phyloP scores from a whole-genome alignment of 2,329 filamentous ascomycete species.

The Chaetomiaceae sp. region DNA sequence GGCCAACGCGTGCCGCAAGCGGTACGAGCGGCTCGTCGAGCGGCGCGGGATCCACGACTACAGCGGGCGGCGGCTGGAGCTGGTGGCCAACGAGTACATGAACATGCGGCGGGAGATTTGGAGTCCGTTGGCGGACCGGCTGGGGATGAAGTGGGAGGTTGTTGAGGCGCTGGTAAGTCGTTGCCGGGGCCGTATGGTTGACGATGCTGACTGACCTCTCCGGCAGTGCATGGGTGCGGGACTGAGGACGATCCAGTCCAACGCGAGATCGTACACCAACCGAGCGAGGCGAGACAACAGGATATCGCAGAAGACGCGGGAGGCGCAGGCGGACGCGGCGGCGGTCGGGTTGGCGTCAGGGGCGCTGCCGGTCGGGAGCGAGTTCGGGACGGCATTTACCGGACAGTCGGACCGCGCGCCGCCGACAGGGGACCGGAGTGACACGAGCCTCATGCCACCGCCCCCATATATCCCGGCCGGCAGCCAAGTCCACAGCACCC shows the following conservation, averaged over 20 bases:
- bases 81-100: constrained; percentile 25
- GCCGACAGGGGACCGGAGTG: not conserved
- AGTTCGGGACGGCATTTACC: constrained; percentile 4
- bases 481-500: not conserved
- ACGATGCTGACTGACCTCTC: not conserved
- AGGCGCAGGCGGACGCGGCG: not conserved
- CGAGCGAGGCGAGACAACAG: constrained; percentile 18
- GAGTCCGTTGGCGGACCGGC: constrained; percentile 21
- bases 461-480: not conserved
- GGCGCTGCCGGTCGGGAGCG: not conserved
- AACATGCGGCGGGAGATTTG: constrained; percentile 24
- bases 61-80: constrained; percentile 17
- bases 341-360: not conserved
- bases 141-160: constrained; percentile 23
- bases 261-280: constrained; percentile 23
- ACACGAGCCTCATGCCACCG: constrained; percentile 8
- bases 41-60: constrained; percentile 20
- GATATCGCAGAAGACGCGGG: constrained; percentile 13
- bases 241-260: constrained; percentile 21
- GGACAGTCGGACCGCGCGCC: not conserved
- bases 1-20: constrained; percentile 28
- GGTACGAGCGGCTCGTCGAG: constrained; percentile 26
- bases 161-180: constrained; percentile 23
- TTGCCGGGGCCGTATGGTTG: not conserved
- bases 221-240: constrained; percentile 22